Conservation (phyloP, 148 eudicot genomes). For the Rhododendron griersonianum region DNA sequence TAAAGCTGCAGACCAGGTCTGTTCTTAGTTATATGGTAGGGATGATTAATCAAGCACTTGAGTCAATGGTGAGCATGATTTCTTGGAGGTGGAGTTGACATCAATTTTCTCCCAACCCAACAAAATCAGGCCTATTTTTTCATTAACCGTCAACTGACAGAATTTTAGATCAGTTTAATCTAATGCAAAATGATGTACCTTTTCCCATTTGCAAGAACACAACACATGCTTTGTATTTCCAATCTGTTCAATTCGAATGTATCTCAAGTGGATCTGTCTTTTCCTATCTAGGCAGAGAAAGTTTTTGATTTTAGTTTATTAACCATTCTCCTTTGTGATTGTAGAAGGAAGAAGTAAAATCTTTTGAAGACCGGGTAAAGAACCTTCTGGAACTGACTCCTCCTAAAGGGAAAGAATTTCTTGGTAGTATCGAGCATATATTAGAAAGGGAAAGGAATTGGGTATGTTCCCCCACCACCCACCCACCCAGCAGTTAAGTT, state of each 20-base stretch:
- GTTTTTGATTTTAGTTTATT: neutral
- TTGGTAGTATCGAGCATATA: slow-evolving; percentile 78
- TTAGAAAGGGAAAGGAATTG: slow-evolving; percentile 92
- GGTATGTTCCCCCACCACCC: slow-evolving; percentile 40
- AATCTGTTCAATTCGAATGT: neutral
- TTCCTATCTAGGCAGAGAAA: neutral
- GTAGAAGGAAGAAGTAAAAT: slow-evolving; percentile 84
- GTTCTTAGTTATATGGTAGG: neutral
- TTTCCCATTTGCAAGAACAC: neutral
- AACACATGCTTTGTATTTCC: neutral
- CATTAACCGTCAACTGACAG: neutral
- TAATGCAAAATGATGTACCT: neutral
- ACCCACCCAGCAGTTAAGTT: neutral
- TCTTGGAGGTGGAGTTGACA: neutral
- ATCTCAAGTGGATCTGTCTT: neutral
- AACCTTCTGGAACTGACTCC: slow-evolving; percentile 86
- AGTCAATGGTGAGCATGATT: neutral
- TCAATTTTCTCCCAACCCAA: neutral
- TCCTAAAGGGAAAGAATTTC: slow-evolving; percentile 89
- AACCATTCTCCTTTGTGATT: slow-evolving; percentile 14
- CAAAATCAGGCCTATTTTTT: neutral
- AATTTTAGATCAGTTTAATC: neutral
- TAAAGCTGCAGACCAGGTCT: neutral
- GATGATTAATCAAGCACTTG: neutral
- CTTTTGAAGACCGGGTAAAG: slow-evolving; percentile 85